These are phyloP conservation scores for Boletus coccyginus DNA, from an alignment of 768 basidiomycete species.

Conservation along the genomic window DNA sequence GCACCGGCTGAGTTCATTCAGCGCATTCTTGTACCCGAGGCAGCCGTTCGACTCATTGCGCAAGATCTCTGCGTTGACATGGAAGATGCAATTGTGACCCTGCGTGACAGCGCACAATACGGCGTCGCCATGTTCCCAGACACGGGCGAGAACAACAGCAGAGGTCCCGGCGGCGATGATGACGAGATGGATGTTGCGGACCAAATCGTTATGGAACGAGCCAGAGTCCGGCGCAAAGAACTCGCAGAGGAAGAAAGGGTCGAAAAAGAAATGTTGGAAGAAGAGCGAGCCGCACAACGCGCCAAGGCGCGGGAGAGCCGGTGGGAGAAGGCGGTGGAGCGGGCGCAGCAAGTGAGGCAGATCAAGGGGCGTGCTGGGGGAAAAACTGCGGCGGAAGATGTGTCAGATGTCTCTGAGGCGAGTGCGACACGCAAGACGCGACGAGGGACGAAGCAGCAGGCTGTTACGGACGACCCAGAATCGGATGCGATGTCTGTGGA, in stretches of 20 bases:
- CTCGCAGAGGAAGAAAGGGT: slow-evolving; percentile 40
- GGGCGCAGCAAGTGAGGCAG: slow-evolving; percentile 13
- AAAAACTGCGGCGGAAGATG: not conserved
- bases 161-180: slow-evolving; percentile 38
- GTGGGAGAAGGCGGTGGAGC: slow-evolving; percentile 22
- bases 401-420: slow-evolving; percentile 9
- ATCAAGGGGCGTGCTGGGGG: not conserved
- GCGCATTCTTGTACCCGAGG: slow-evolving; percentile 87
- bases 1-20: slow-evolving; percentile 75
- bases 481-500: slow-evolving; percentile 33
- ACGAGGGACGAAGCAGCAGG: not conserved
- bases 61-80: slow-evolving; percentile 58
- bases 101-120: slow-evolving; percentile 77
- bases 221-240: slow-evolving; percentile 38
- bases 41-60: slow-evolving; percentile 77
- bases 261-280: slow-evolving; percentile 28
- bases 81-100: slow-evolving; percentile 50
- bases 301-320: slow-evolving; percentile 14
- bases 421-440: not conserved
- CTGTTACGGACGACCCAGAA: slow-evolving; percentile 11
- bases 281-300: slow-evolving; percentile 22
- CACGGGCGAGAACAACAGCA: slow-evolving; percentile 27
- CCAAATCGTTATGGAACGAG: slow-evolving; percentile 44
- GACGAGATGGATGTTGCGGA: slow-evolving; percentile 36
- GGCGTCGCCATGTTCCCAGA: slow-evolving; percentile 84